Evolutionary conservation across 2,329 filamentous ascomycete genomes (phyloP).

Genomic region (Colletotrichum gloeosporioides): DNA sequence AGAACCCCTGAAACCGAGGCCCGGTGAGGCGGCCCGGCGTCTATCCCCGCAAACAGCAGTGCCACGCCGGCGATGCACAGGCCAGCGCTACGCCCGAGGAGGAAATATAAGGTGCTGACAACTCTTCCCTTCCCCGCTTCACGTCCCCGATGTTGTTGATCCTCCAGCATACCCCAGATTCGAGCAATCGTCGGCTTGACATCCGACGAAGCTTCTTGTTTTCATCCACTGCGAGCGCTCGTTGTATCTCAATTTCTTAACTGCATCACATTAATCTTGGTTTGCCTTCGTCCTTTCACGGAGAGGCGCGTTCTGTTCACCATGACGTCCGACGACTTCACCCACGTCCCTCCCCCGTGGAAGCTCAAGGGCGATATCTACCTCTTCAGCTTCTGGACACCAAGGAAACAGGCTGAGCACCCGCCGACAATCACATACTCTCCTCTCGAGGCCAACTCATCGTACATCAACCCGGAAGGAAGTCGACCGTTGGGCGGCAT

Average conservation of each 20-base stretch:
- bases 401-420: slow-evolving; percentile 29
- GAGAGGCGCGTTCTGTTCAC: not conserved
- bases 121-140: not conserved
- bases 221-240: not conserved
- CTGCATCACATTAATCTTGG: no score
- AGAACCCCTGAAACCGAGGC: not conserved
- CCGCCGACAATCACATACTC: slow-evolving; percentile 47
- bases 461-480: slow-evolving; percentile 38
- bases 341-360: slow-evolving; percentile 41
- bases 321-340: not conserved
- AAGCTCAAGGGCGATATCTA: slow-evolving; percentile 50
- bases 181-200: not conserved
- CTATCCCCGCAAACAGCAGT: not conserved
- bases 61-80: not conserved
- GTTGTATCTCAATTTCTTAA: not conserved
- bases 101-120: not conserved
- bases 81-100: not conserved
- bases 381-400: slow-evolving; percentile 46
- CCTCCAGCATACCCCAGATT: not conserved
- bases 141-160: not conserved
- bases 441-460: slow-evolving; percentile 48
- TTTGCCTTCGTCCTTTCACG: not conserved
- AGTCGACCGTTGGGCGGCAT: slow-evolving; percentile 49
- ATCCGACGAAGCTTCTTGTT: not conserved
- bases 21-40: not conserved